Evolutionary conservation across 1,284 basidiomycete species (phyloP), one percentile per base, ranked within the genome.

Genomic region (Hymenochaete sp.): DNA sequence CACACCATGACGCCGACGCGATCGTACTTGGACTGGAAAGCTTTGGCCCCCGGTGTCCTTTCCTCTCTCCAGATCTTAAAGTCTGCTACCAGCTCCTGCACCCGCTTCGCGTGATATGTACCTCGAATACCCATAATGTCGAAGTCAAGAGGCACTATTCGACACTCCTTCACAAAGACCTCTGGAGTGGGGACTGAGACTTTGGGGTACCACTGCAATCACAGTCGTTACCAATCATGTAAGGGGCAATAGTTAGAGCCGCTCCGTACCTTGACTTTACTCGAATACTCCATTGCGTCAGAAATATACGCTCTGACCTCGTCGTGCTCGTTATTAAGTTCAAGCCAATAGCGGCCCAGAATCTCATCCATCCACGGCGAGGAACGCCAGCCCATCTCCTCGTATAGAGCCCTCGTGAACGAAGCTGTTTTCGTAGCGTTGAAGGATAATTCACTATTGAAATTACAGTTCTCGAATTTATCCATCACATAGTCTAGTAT

Each of bases 51-150:
- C 29, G 85, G 76, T 3, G 79, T 58, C 50, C 90, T 73, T 59
- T 82, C 68, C 52, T 71, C 67, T 38, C 82, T 70, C 83, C 84
- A 87, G 22, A 68, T 59, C 33, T 75, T 73, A 59, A 92, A 80
- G 18, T 69, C 69, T 21, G 68, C 61, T 4, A 82, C 77, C 6
- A 88, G 72, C 44, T 79, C 71, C 11, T 67, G 53, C 2, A 90
- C 68, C 32, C 79, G 72, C 5, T 61, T 62, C 51, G 66, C 64
- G 57, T 87, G 82, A 53, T 77, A 83, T 4, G 66, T 67, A 21
- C 77, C 78, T n/a, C 81, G 75, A 59, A 83, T 79, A 11, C 79
- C 77, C 78, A 92, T 81, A 47, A 93, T 78, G 52, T 91, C 88
- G 37, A 65, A 70, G 35, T 80, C 73, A 22, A 67, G 53, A 3